Evolutionary conservation across 768 basidiomycete genomes (phyloP), one percentile per base, ranked within the genome.

Genomic region (Neoboletus magnificus): DNA sequence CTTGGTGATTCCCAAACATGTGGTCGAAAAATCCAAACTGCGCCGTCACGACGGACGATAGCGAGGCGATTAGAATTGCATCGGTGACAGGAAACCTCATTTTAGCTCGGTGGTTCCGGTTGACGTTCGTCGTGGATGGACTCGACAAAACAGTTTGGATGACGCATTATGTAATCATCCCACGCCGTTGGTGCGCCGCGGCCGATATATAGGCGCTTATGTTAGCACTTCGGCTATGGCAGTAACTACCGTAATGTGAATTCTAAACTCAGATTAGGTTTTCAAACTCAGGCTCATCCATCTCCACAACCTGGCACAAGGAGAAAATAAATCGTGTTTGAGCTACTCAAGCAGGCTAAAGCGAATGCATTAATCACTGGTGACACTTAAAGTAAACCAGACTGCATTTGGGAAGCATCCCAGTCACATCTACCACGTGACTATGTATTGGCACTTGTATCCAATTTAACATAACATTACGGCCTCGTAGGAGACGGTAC

Each of bases 1-100:
- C 59, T 37, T 82, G 81, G 23, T 80, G 76, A 40, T 62, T 61
- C 33, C 83, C 82, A 63, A 89, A 91, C 82, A 91, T 85, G 40
- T 86, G 82, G 57, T 87, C 83, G 64, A 92, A 92, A 71, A 90
- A 88, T 44, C 82, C 78, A 69, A 91, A 91, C 63, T 91, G 88
- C n/a, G 83, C 86, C 16, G 74, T 72, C 32, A 69, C 79, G 42
- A 75, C 44, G 23, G 74, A 71, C 16, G 72, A 58, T 16, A 69
- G 40, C 11, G 59, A 66, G 29, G 51, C 50, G 23, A 67, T 37
- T 16, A 71, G 54, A 37, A 62, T 35, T 18, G 32, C 41, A n/a
- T 33, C 52, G 25, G 54, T 45, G 27, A 48, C 30, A 11, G 16
- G 50, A 39, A 53, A 48, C 40, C 42, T 62, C 69, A 63, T 71